A percentile compares a stretch with the other conserved stretches of the same genome.
Conservation (phyloP, 441 rosid genomes). For the Brassica hybrid region DNA sequence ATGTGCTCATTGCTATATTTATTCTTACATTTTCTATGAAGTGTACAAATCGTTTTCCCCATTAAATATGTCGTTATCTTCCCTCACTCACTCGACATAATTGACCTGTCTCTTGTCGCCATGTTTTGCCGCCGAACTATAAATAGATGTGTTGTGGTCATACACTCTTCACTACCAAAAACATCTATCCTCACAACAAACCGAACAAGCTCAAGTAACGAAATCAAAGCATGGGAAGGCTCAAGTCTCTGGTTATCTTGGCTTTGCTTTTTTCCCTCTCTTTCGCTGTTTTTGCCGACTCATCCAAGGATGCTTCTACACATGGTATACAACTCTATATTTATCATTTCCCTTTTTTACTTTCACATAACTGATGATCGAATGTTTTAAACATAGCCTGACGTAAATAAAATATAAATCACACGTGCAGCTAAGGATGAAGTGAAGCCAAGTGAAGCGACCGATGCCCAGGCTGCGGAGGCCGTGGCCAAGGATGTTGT, state of each 20-base stretch:
- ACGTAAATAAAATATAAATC: neutral
- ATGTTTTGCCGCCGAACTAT: conserved; percentile 25
- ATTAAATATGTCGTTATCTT: conserved; percentile 14
- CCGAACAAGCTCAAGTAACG: conserved; percentile 2
- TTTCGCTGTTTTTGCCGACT: conserved; percentile 36
- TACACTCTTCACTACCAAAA: conserved; percentile 15
- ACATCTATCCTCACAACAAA: conserved; percentile 15
- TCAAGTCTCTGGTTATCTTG: conserved; percentile 30
- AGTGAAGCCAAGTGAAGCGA: conserved; percentile 35
- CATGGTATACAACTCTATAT: conserved; percentile 24
- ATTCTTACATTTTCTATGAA: neutral
- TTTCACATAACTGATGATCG: neutral
- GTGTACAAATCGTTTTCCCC: neutral
- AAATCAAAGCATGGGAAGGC: conserved; percentile 29
- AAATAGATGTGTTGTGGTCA: conserved; percentile 12
- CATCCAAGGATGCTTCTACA: conserved; percentile 31
- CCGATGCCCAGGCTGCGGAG: conserved; percentile 5
- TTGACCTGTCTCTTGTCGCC: conserved; percentile 42
- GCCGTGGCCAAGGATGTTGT: neutral
- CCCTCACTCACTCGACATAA: conserved; percentile 24
- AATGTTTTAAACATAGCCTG: neutral
- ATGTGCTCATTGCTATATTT: neutral
- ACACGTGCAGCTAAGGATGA: conserved; percentile 34
- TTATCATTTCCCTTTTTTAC: conserved; percentile 1
- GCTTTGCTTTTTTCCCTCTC: conserved; percentile 35